phyloP scores from a whole-genome alignment of 2,329 filamentous ascomycete species.

The Lachnellula hyalina region DNA sequence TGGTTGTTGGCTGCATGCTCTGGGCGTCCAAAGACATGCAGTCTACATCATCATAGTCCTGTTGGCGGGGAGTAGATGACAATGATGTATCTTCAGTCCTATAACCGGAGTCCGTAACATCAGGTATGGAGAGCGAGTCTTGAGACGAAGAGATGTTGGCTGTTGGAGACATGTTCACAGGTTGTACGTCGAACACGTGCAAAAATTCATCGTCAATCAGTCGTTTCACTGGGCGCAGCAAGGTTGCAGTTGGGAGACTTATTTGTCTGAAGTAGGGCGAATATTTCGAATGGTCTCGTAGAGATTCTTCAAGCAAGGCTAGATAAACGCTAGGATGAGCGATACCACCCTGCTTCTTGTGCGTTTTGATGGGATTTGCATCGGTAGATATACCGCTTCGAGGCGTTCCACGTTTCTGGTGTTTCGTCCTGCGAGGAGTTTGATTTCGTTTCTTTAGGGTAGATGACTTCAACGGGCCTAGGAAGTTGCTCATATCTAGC shows the following conservation, averaged over 20 bases:
- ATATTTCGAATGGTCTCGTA: neutral
- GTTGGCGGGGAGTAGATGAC: conserved; percentile 5
- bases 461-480: neutral
- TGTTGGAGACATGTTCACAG: neutral
- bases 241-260: neutral
- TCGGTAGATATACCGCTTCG: neutral
- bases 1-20: neutral
- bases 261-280: neutral
- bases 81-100: conserved; percentile 11
- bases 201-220: neutral
- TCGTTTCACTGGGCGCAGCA: neutral
- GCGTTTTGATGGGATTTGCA: neutral
- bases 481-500: neutral
- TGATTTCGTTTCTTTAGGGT: neutral
- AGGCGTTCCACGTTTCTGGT: neutral
- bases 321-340: neutral
- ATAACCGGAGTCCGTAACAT: conserved; percentile 1
- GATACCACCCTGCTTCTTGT: neutral
- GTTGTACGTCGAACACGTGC: neutral
- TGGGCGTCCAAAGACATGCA: neutral
- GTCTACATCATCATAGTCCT: neutral
- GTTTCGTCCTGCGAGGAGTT: neutral
- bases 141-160: neutral
- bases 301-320: neutral
- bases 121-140: neutral